phyloP scores from a whole-genome alignment of 169 alveolate genomes.

The Babesia ovata region DNA sequence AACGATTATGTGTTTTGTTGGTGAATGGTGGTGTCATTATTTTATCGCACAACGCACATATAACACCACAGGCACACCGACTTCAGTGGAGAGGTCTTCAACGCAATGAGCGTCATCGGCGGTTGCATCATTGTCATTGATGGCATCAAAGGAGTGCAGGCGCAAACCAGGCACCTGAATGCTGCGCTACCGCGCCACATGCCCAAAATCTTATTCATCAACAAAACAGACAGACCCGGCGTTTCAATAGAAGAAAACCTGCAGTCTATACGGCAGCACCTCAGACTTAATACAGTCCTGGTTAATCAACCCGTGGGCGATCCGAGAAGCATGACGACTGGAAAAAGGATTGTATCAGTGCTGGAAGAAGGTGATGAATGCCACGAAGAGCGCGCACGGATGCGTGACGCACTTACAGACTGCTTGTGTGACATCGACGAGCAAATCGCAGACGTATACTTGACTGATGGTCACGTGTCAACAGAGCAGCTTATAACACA shows the following conservation, averaged over 20 bases:
- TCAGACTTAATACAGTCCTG: conserved; percentile 18
- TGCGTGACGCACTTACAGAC: conserved; percentile 22
- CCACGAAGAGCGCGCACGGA: not conserved
- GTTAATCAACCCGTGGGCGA: conserved; percentile 2
- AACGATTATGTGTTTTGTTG: not conserved
- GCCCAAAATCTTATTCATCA: conserved; percentile 87
- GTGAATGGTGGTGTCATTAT: not conserved
- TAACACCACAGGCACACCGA: conserved; percentile 78
- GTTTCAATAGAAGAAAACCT: conserved; percentile 19
- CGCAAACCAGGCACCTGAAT: conserved; percentile 84
- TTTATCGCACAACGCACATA: not conserved
- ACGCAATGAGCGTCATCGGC: conserved; percentile 86
- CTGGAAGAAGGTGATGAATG: not conserved
- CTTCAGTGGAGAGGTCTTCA: conserved; percentile 88
- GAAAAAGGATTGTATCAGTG: not conserved
- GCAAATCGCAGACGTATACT: conserved; percentile 18
- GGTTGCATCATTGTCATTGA: conserved; percentile 90
- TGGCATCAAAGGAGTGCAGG: conserved; percentile 86
- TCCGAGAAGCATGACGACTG: not conserved
- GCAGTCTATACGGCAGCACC: conserved; percentile 15
- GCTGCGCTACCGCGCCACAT: conserved; percentile 83
- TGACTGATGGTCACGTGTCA: conserved; percentile 13
- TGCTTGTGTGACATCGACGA: conserved; percentile 27
- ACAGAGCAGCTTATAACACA: not conserved
- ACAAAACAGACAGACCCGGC: conserved; percentile 84